Conservation (phyloP, 1,284 basidiomycete species). For the Rhodotorula glutinis region DNA sequence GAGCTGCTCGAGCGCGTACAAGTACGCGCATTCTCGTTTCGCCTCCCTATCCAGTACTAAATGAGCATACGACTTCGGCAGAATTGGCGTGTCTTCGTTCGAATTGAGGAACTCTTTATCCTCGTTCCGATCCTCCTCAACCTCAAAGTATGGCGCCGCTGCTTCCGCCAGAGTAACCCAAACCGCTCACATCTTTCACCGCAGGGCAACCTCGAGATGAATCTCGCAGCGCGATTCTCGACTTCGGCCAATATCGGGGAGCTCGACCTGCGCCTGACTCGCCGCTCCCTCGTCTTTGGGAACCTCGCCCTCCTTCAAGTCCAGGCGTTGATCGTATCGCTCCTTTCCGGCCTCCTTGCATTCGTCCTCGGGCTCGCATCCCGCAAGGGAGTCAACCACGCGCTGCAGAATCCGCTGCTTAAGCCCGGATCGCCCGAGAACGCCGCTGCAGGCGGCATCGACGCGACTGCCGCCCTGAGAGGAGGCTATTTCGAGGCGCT, state of each 20-base stretch:
- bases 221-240: conserved; percentile 56
- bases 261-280: conserved; percentile 67
- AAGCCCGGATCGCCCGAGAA: conserved; percentile 14
- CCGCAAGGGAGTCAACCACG: conserved; percentile 44
- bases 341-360: conserved; percentile 75
- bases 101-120: conserved; percentile 92
- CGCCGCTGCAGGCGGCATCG: neutral
- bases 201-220: conserved; percentile 74
- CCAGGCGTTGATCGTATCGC: conserved; percentile 85
- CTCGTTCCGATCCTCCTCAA: conserved; percentile 93
- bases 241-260: conserved; percentile 71
- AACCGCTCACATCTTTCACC: no score
- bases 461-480: conserved; percentile 40
- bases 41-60: neutral
- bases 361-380: conserved; percentile 50
- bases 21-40: conserved; percentile 4
- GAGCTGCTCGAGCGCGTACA: conserved; percentile 38
- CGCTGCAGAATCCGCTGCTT: conserved; percentile 42
- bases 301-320: conserved; percentile 87
- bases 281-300: conserved; percentile 69
- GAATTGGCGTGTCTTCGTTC: conserved; percentile 83
- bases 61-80: conserved; percentile 44
- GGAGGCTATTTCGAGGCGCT: conserved; percentile 59
- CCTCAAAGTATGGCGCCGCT: conserved; percentile 63
- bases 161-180: no score